Evolutionary conservation across 345 rosid species (phyloP).

Genomic region (Populus ilicifolia): DNA sequence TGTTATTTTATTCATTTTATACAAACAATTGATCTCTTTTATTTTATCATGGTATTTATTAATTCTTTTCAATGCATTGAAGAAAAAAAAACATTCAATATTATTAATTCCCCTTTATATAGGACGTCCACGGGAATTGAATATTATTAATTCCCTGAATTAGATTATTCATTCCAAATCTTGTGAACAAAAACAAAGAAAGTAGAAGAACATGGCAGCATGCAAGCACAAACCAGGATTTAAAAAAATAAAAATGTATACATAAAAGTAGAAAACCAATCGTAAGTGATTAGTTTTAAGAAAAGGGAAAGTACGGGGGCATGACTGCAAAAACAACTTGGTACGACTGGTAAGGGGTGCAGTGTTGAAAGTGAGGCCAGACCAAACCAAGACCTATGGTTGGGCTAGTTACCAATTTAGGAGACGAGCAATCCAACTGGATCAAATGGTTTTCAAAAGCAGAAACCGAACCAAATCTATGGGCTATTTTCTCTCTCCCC

Average conservation of each 20-base stretch:
- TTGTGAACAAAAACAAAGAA: neutral
- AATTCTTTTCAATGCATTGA: neutral
- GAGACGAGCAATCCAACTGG: neutral
- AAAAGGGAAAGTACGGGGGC: neutral
- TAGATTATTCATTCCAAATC: neutral
- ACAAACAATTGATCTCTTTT: neutral
- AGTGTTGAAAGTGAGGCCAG: neutral
- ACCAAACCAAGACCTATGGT: conserved; percentile 6
- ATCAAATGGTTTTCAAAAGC: conserved; percentile 26
- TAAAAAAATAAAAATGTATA: too few species aligned
- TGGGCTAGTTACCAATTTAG: conserved; percentile 1
- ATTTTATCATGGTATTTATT: too few species aligned
- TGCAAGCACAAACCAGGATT: neutral
- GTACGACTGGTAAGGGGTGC: too few species aligned
- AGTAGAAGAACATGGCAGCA: neutral
- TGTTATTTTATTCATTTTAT: too few species aligned
- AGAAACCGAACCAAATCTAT: conserved; percentile 18
- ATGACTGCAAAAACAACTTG: neutral
- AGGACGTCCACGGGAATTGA: neutral
- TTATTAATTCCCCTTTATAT: neutral
- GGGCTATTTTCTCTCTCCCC: conserved; percentile 14
- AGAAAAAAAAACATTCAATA: neutral
- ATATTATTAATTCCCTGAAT: neutral
- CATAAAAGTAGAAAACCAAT: neutral
- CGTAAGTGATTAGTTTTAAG: neutral